These are phyloP conservation scores for Bruguiera parviflora DNA, from an alignment of 345 rosid species.

Conservation along the genomic window DNA sequence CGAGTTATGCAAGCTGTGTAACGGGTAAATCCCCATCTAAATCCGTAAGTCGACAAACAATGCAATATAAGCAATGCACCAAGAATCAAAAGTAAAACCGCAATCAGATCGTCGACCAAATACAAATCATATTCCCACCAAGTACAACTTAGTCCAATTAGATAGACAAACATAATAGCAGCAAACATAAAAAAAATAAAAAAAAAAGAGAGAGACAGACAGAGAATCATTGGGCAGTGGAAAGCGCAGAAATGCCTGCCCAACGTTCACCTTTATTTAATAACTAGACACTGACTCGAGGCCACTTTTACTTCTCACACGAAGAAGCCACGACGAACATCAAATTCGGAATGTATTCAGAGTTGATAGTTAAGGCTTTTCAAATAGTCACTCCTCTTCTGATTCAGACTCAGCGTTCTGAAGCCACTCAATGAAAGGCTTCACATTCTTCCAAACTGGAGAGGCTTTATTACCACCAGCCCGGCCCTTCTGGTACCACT, in stretches of 20 bases:
- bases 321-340: neutral
- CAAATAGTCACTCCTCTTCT: constrained; percentile 48
- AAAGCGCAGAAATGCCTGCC: neutral
- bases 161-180: too few species aligned
- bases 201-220: too few species aligned
- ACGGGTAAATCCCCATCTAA: too few species aligned
- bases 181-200: too few species aligned
- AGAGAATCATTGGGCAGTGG: neutral
- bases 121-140: too few species aligned
- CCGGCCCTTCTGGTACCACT: constrained; percentile 68
- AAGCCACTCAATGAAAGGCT: constrained; percentile 85
- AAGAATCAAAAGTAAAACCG: too few species aligned
- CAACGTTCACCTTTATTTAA: neutral
- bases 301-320: neutral
- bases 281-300: neutral
- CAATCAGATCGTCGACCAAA: too few species aligned
- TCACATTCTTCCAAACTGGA: constrained; percentile 56
- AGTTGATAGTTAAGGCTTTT: neutral
- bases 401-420: constrained; percentile 84
- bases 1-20: too few species aligned
- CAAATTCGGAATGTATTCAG: neutral
- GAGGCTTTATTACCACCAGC: constrained; percentile 46
- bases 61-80: too few species aligned
- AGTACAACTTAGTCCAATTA: too few species aligned
- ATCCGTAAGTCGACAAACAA: too few species aligned